phyloP scores from a whole-genome alignment of 768 basidiomycete species.

The Mycena belliarum region DNA sequence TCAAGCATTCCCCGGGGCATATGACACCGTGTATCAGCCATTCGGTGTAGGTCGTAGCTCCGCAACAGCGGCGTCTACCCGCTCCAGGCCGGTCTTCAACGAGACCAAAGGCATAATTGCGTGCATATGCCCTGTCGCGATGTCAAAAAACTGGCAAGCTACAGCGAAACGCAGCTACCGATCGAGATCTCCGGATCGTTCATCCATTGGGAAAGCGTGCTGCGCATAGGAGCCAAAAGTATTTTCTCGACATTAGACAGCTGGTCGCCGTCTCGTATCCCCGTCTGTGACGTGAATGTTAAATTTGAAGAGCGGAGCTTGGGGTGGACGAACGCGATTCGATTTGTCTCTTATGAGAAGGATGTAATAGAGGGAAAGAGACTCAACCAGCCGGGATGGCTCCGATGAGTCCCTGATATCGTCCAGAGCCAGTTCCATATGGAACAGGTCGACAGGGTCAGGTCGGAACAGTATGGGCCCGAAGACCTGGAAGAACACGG shows the following conservation, averaged over 20 bases:
- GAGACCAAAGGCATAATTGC: slow-evolving; percentile 43
- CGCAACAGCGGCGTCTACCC: slow-evolving; percentile 42
- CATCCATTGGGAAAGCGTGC: slow-evolving; percentile 37
- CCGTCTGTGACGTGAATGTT: slow-evolving; percentile 41
- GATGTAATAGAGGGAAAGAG: slow-evolving; percentile 68
- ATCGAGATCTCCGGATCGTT: slow-evolving; percentile 22
- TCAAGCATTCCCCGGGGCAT: too few relatives aligned
- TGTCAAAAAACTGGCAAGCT: background rate
- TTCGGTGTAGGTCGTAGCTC: slow-evolving; percentile 3
- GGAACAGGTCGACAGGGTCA: slow-evolving; percentile 55
- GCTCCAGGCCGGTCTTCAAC: slow-evolving; percentile 49
- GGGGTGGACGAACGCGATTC: slow-evolving; percentile 48
- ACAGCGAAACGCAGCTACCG: slow-evolving; percentile 25
- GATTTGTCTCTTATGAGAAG: slow-evolving; percentile 56
- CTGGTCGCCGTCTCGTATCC: slow-evolving; percentile 46
- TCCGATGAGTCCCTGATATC: slow-evolving; percentile 60
- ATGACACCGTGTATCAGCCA: background rate
- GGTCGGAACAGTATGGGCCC: slow-evolving; percentile 62
- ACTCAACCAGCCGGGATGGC: slow-evolving; percentile 62
- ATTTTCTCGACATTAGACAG: slow-evolving; percentile 44
- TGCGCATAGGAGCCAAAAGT: slow-evolving; percentile 47
- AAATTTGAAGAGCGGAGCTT: background rate
- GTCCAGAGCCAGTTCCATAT: slow-evolving; percentile 33
- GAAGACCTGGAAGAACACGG: slow-evolving; percentile 55
- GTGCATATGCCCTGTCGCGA: slow-evolving; percentile 30